Conservation (phyloP, 2,329 filamentous ascomycete genomes). For the Neofusicoccum laricinum region DNA sequence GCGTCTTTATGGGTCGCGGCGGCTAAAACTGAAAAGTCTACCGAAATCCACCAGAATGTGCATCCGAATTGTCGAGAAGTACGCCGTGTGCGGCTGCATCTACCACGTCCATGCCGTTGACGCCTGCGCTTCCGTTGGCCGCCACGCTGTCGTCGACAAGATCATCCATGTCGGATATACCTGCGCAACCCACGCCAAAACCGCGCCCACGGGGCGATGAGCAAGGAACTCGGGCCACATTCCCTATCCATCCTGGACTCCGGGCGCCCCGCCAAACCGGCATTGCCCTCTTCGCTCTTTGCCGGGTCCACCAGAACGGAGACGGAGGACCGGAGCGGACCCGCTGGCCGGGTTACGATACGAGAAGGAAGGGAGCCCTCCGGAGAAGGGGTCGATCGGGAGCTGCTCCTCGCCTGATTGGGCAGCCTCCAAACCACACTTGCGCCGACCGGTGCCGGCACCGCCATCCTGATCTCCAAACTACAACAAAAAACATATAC, state of each 20-base stretch:
- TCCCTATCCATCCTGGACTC: neutral
- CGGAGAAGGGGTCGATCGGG: neutral
- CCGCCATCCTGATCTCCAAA: neutral
- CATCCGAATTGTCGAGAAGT: slow-evolving; percentile 34
- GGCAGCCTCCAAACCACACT: neutral
- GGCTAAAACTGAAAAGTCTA: neutral
- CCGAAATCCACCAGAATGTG: slow-evolving; percentile 27
- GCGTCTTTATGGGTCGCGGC: slow-evolving; percentile 1
- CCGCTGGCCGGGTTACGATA: slow-evolving; percentile 7
- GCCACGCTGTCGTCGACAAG: slow-evolving; percentile 29
- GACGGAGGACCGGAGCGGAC: slow-evolving; percentile 1
- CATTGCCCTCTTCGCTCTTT: neutral
- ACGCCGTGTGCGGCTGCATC: slow-evolving; percentile 35
- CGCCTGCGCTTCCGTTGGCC: slow-evolving; percentile 31
- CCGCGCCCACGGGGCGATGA: slow-evolving; percentile 3
- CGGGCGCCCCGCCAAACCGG: neutral
- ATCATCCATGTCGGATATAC: slow-evolving; percentile 30
- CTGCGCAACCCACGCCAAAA: slow-evolving; percentile 20
- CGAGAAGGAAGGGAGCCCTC: neutral
- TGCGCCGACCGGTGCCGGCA: slow-evolving; percentile 3
- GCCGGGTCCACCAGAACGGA: slow-evolving; percentile 2
- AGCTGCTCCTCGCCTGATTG: neutral
- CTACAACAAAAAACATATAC: neutral
- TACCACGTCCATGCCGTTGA: slow-evolving; percentile 37
- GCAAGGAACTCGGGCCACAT: neutral